Conservation (phyloP, 352 stramenopile genomes). For the Pythium phragmitis region DNA sequence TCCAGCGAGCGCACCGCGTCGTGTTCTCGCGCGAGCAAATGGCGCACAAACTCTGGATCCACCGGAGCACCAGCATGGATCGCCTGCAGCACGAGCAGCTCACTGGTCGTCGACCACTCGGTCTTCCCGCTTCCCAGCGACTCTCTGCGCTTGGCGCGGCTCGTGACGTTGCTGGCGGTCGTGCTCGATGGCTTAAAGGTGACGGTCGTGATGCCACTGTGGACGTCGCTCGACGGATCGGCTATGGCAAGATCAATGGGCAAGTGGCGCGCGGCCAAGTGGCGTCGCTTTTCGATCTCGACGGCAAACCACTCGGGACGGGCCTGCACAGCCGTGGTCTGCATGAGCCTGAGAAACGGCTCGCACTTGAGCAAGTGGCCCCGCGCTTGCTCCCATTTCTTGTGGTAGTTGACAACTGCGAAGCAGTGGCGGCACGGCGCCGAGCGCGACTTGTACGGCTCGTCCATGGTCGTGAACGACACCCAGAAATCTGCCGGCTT, state of each 20-base stretch:
- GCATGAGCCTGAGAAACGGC: slow-evolving; percentile 45
- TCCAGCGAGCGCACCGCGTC: background rate
- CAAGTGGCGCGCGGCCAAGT: slow-evolving; percentile 10
- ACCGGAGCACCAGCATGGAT: background rate
- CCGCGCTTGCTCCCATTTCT: slow-evolving; percentile 65
- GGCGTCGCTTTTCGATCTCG: slow-evolving; percentile 36
- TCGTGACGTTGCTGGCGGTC: background rate
- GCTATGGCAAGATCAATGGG: slow-evolving; percentile 13
- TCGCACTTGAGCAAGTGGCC: slow-evolving; percentile 57
- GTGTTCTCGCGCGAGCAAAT: slow-evolving; percentile 4
- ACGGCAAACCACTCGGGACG: slow-evolving; percentile 53
- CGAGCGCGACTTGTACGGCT: slow-evolving; percentile 47
- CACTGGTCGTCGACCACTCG: background rate
- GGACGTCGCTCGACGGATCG: background rate
- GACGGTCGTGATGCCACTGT: background rate
- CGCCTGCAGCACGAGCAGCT: slow-evolving; percentile 22
- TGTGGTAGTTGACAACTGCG: slow-evolving; percentile 41
- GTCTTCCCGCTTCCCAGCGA: slow-evolving; percentile 1
- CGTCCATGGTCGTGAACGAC: slow-evolving; percentile 43
- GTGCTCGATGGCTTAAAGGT: background rate
- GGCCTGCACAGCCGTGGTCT: slow-evolving; percentile 24
- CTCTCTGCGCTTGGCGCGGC: background rate
- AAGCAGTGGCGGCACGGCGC: slow-evolving; percentile 55
- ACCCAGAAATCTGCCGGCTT: slow-evolving; percentile 50
- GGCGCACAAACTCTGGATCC: slow-evolving; percentile 7